Evolutionary conservation across 2,329 filamentous ascomycete genomes (phyloP).

Genomic region (Trichocomaceae sp.): DNA sequence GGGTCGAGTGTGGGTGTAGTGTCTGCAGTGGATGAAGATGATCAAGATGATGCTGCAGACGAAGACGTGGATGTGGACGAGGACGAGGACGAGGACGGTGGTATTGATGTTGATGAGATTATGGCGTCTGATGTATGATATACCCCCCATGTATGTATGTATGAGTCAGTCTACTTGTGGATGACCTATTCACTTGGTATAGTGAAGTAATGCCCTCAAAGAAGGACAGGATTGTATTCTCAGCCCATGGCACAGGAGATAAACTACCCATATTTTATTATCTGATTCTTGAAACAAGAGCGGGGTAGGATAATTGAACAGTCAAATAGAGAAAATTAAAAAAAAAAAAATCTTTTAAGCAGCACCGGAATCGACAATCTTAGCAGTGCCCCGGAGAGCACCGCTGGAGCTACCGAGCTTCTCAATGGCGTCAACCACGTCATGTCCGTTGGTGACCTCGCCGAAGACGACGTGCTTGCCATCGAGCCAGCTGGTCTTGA

Average conservation of each 20-base stretch:
- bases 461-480: constrained; percentile 66
- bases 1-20: constrained; percentile 29
- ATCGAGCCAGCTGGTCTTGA: constrained; percentile 60
- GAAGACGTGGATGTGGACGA: neutral
- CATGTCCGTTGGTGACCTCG: constrained; percentile 51
- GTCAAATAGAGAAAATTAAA: too few species aligned
- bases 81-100: neutral
- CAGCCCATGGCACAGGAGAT: constrained; percentile 7
- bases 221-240: constrained; percentile 4
- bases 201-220: neutral
- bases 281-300: neutral
- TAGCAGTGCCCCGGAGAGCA: constrained; percentile 42
- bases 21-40: neutral
- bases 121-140: neutral
- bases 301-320: neutral
- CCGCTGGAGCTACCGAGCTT: constrained; percentile 51
- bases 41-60: neutral
- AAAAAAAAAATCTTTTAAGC: constrained; percentile 17
- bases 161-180: too few species aligned
- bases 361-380: constrained; percentile 45
- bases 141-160: neutral
- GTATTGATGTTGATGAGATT: neutral
- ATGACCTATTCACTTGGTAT: too few species aligned
- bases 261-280: neutral
- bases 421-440: constrained; percentile 55